Evolutionary conservation across 257 asterid species (phyloP).

Genomic region (Rehmannia glutinosa): DNA sequence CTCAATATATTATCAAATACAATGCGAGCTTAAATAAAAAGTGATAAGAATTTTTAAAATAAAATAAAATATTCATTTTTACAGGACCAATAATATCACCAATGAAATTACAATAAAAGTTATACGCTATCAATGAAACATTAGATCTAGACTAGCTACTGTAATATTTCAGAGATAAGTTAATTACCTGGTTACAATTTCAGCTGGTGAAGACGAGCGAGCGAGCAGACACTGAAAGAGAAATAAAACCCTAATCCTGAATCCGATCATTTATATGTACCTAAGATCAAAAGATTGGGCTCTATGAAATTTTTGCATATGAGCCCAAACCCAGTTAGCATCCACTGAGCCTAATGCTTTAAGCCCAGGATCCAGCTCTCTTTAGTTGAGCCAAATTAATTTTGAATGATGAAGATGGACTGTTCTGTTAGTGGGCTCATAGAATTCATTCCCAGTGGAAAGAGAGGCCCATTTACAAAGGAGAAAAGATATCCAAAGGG

Average conservation of each 20-base stretch:
- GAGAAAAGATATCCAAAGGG: no score
- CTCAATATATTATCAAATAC: background rate
- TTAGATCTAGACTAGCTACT: background rate
- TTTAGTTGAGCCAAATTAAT: no score
- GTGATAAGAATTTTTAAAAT: no score
- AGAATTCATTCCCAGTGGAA: no score
- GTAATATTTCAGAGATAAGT: background rate
- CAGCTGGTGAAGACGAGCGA: conserved; percentile 7
- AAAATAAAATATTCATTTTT: background rate
- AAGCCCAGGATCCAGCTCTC: background rate
- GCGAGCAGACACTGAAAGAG: background rate
- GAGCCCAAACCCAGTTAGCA: background rate
- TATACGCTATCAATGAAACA: background rate
- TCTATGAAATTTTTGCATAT: background rate
- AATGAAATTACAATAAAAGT: background rate
- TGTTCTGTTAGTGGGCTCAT: no score
- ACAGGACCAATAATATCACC: background rate
- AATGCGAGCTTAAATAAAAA: no score
- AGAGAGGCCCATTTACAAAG: no score
- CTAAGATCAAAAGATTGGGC: background rate
- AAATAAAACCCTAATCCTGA: conserved; percentile 9
- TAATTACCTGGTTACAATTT: conserved; percentile 6
- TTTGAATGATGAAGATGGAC: no score
- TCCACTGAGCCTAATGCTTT: no score
- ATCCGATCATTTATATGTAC: background rate